Percentiles rank a stretch among this genome's conserved stretches.
phyloP scores from a whole-genome alignment of 2,329 filamentous ascomycete species.

The Epichloe coenophiala region DNA sequence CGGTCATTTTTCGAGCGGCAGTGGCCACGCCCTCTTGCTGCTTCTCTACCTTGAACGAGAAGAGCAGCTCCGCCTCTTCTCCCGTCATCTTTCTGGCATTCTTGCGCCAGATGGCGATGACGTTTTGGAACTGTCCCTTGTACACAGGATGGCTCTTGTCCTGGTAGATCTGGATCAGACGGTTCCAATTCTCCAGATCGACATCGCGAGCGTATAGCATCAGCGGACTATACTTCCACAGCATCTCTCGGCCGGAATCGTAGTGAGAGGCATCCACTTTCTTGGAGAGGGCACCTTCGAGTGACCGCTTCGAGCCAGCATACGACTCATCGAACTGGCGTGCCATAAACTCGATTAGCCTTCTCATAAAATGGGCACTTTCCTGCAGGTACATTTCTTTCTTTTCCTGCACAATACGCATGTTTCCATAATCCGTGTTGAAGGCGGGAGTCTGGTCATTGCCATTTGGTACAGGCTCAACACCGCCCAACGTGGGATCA shows the following conservation, averaged over 20 bases:
- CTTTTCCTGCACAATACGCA: slow-evolving; percentile 91
- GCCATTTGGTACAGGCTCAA: slow-evolving; percentile 33
- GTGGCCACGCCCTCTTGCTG: slow-evolving; percentile 66
- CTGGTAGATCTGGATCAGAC: slow-evolving; percentile 68
- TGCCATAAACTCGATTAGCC: slow-evolving; percentile 70
- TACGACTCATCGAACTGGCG: slow-evolving; percentile 67
- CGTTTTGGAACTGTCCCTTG: slow-evolving; percentile 67
- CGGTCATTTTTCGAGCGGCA: slow-evolving; percentile 78
- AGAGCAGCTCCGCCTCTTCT: slow-evolving; percentile 75
- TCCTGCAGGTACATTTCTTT: slow-evolving; percentile 77
- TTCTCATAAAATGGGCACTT: slow-evolving; percentile 60
- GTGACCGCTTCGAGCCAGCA: slow-evolving; percentile 51
- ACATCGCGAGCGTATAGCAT: slow-evolving; percentile 82
- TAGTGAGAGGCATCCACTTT: slow-evolving; percentile 62
- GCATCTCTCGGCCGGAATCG: slow-evolving; percentile 53
- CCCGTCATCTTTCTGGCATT: slow-evolving; percentile 60
- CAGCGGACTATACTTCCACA: slow-evolving; percentile 82
- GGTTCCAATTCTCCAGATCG: slow-evolving; percentile 69
- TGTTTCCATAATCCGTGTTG: slow-evolving; percentile 67
- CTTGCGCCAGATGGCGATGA: slow-evolving; percentile 65
- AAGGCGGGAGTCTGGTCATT: slow-evolving; percentile 38
- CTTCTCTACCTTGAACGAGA: slow-evolving; percentile 72
- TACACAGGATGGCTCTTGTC: slow-evolving; percentile 64
- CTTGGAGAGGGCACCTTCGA: slow-evolving; percentile 45
- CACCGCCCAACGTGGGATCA: slow-evolving; percentile 59